These are phyloP conservation scores for Pseudodiploospora longispora DNA, from an alignment of 2,329 filamentous ascomycete genomes.

Conservation along the genomic window DNA sequence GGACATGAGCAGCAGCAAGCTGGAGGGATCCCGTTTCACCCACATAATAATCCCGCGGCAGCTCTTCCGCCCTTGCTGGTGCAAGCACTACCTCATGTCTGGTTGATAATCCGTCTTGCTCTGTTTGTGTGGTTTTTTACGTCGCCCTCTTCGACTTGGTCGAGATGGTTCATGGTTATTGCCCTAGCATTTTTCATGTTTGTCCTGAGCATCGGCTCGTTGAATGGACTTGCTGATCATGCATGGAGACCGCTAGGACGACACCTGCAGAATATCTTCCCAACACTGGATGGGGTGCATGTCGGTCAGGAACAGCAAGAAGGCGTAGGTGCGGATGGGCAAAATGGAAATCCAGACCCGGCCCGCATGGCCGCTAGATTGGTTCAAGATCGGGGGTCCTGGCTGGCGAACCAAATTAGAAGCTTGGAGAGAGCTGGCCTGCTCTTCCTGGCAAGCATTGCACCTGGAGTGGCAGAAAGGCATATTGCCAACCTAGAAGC, in stretches of 20 bases:
- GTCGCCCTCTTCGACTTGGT: conserved; percentile 48
- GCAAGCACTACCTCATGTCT: conserved; percentile 51
- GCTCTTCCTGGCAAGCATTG: conserved; percentile 58
- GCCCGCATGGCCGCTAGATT: conserved; percentile 46
- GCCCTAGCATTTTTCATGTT: conserved; percentile 48
- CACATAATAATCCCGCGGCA: conserved; percentile 30
- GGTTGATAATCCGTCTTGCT: conserved; percentile 50
- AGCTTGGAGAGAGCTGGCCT: conserved; percentile 52
- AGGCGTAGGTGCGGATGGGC: conserved; percentile 18
- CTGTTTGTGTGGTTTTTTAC: conserved; percentile 61
- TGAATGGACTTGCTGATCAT: conserved; percentile 48
- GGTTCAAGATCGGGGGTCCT: conserved; percentile 27
- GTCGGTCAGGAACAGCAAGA: conserved; percentile 12
- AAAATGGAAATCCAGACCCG: conserved; percentile 33
- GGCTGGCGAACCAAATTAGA: conserved; percentile 35
- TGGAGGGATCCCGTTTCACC: conserved; percentile 21
- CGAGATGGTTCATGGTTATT: conserved; percentile 48
- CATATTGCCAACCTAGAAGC: conserved; percentile 54
- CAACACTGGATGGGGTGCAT: conserved; percentile 35
- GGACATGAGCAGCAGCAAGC: conserved; percentile 8
- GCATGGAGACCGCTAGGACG: conserved; percentile 49
- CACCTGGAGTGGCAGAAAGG: conserved; percentile 56
- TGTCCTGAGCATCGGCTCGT: conserved; percentile 49
- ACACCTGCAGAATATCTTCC: conserved; percentile 52
- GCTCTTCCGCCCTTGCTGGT: conserved; percentile 25